A percentile compares a stretch with the other conserved stretches of the same genome.
Conservation (phyloP, 192 early-diverging fungal genomes). For the Linnemannia hyalina region DNA sequence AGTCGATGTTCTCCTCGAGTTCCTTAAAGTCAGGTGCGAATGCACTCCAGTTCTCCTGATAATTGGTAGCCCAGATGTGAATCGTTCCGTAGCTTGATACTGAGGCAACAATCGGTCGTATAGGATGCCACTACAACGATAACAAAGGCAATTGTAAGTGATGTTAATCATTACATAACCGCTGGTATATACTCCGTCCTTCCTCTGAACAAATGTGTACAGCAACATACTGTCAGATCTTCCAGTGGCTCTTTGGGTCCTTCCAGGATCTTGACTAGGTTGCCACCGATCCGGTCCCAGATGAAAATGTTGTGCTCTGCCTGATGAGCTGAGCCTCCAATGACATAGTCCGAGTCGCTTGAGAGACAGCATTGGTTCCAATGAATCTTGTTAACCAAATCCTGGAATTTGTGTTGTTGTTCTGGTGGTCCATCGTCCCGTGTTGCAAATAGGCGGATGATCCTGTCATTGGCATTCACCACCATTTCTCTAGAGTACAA, state of each 20-base stretch:
- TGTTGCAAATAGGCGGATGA: conserved; percentile 78
- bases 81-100: conserved; percentile 85
- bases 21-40: conserved; percentile 95
- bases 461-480: conserved; percentile 84
- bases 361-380: conserved; percentile 94
- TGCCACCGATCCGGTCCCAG: conserved; percentile 88
- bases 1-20: conserved; percentile 95
- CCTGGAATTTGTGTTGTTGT: conserved; percentile 82
- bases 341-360: conserved; percentile 90
- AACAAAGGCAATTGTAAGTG: neutral
- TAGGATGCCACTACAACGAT: conserved; percentile 83
- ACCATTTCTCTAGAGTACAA: conserved; percentile 74
- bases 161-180: neutral
- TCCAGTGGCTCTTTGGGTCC: conserved; percentile 88
- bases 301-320: conserved; percentile 96
- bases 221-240: conserved; percentile 75
- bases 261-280: conserved; percentile 91
- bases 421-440: conserved; percentile 60
- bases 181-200: neutral
- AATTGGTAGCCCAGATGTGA: conserved; percentile 87
- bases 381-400: conserved; percentile 90
- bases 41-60: conserved; percentile 91
- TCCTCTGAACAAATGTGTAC: neutral
- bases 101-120: conserved; percentile 85
- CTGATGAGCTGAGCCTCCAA: conserved; percentile 87